Percentiles rank a stretch among this genome's conserved stretches.
Evolutionary conservation across 768 basidiomycete species (phyloP).

Genomic region (Mycena floridula): DNA sequence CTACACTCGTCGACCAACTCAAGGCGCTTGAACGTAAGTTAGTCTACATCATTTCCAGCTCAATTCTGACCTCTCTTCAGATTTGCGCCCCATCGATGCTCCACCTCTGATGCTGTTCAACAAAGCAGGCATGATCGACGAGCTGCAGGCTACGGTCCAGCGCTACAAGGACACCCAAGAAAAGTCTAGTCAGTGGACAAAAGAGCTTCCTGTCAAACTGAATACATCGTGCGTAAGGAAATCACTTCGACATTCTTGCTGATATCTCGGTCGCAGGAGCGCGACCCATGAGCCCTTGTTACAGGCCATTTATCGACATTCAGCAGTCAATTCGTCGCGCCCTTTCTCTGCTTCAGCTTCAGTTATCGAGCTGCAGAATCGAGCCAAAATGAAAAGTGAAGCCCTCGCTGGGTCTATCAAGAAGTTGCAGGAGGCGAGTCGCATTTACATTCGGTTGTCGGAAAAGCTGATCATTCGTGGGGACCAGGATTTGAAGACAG

Average conservation of each 20-base stretch:
- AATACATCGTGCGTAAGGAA: conserved; percentile 12
- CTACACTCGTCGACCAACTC: conserved; percentile 11
- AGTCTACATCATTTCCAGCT: neutral
- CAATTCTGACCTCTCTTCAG: conserved; percentile 3
- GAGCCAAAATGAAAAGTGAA: conserved; percentile 14
- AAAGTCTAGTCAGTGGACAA: conserved; percentile 12
- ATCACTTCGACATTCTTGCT: neutral
- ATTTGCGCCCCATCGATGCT: conserved; percentile 11
- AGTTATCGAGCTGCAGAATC: conserved; percentile 7
- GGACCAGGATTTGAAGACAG: too few species aligned
- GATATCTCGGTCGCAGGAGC: conserved; percentile 7
- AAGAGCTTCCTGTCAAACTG: conserved; percentile 9
- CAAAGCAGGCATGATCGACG: conserved; percentile 15
- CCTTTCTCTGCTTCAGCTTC: conserved; percentile 16
- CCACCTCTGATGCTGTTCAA: conserved; percentile 18
- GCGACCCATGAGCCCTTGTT: conserved; percentile 13
- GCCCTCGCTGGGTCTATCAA: conserved; percentile 9
- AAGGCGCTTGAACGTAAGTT: conserved; percentile 15
- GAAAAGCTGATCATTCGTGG: too few species aligned
- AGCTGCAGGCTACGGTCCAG: conserved; percentile 9
- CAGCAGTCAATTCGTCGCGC: conserved; percentile 19
- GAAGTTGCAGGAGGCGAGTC: conserved; percentile 17
- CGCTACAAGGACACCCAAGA: conserved; percentile 5
- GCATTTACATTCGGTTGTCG: too few species aligned
- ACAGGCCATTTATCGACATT: conserved; percentile 16